Base-by-base conservation (phyloP, 495 filamentous ascomycete species). In the Lasiosphaeria ovina region DNA sequence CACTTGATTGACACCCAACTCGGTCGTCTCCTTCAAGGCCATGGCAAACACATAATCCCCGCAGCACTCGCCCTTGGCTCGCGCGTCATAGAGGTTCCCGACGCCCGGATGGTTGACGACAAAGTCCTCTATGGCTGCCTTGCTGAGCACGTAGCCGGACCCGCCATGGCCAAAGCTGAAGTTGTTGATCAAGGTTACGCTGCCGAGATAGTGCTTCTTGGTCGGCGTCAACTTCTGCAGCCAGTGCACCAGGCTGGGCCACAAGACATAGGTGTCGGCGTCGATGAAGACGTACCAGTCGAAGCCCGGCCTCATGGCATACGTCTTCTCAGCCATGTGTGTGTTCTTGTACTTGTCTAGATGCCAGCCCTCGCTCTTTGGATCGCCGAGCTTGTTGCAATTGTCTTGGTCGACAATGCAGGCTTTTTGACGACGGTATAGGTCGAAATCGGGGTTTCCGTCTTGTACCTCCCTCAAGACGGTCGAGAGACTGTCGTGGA, bases 201-300 rank as follows among this genome's bases (percentile, higher is more conserved):
- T 85, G 31, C 88, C 87, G 36, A 87, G 67, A 64, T 88, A 90
- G 55, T 74, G 70, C 35, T 71, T 76, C 59, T 83, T 73, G 0
- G 60, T 69, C 16, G 79, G 68, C 55, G 86, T 77, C 60, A 87
- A 75, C 42, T 69, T 68, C 38, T 68, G 66, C 36, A 88, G 69
- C 85, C 85, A 89, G 33, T 73, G 68, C 35, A 85, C 70, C 48
- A 87, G 63, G 49, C 83, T 89, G 31, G 80, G 71, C 85, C 85
- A 89, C 9, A 86, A 78, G 53, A 87, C 73, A 63, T 86, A 87
- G 4, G 86, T 87, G 69, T 89, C 87, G 7, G 85, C 85, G 55
- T 89, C 87, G 70, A 89, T 83, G 66, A 89, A 87, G 51, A 89
- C 66, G 65, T 85, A 90, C 84, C 85, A 90, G 59, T 87, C 81